Conservation (phyloP, 2,329 filamentous ascomycete species). For the Xylaria sp. region DNA sequence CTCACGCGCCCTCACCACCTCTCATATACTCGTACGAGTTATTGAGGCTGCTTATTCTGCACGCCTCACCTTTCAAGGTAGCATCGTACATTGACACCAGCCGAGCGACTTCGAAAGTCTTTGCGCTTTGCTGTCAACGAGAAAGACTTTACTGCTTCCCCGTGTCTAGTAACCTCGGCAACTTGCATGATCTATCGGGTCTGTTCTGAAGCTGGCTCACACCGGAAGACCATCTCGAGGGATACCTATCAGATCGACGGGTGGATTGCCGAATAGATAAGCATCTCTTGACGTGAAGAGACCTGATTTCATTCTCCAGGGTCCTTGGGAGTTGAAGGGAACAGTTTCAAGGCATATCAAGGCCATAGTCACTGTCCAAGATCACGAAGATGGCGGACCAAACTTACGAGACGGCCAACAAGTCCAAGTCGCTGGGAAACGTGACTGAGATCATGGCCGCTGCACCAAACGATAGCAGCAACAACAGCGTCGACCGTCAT, state of each 20-base stretch:
- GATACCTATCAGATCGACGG: background rate
- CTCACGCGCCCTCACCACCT: background rate
- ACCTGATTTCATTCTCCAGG: no score
- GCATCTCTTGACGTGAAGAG: background rate
- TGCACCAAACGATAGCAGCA: slow-evolving; percentile 12
- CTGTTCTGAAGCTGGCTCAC: background rate
- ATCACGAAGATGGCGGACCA: slow-evolving; percentile 29
- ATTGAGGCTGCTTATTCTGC: slow-evolving; percentile 2
- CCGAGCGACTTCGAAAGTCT: slow-evolving; percentile 61
- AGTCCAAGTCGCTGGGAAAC: slow-evolving; percentile 22
- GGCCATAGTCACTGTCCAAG: background rate
- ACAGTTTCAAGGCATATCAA: background rate
- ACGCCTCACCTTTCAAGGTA: slow-evolving; percentile 10
- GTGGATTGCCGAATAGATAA: background rate
- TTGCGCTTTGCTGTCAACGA: slow-evolving; percentile 56
- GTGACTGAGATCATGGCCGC: slow-evolving; percentile 27
- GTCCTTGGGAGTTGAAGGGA: background rate
- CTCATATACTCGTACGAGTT: background rate
- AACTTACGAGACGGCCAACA: slow-evolving; percentile 20
- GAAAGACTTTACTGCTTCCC: slow-evolving; percentile 46
- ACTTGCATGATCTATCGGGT: background rate
- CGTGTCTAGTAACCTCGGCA: background rate
- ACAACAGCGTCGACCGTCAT: slow-evolving; percentile 16
- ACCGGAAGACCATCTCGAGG: background rate
- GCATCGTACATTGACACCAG: slow-evolving; percentile 38